Evolutionary conservation across 169 alveolate genomes (phyloP), one percentile per base, ranked within the genome.

Genomic region (Eimeria mitis): DNA sequence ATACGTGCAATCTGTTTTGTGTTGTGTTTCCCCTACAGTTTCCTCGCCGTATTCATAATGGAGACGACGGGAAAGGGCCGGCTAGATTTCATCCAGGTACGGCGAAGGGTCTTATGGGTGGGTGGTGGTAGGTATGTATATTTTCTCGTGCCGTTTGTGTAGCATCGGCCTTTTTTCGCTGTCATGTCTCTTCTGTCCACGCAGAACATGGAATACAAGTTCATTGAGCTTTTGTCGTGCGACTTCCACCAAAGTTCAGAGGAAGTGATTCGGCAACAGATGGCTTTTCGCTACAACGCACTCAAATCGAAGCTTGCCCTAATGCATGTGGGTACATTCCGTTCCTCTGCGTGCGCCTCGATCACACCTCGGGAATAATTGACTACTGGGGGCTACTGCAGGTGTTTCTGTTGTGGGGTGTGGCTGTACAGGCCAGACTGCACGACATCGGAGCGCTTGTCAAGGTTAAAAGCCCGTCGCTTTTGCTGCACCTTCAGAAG

Each of bases 181-280:
- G 21, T 44, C 13, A 5, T 23, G 79, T 13, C 21, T n/a, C 28
- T 21, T 13, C 52, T 52, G 13, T 81, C 47, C 37, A n/a, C 73
- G 85, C 98, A 98, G 98, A 98, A 98, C 96, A 97, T 98, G 97
- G 99, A 98, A 97, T 99, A 99, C 97, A 99, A 99, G 97, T 98
- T 99, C 95, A 97, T 98, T 44, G 99, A 99, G 95, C 97, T 99
- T 54, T 97, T 99, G 63, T 96, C 98, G 65, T 96, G 98, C 47
- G 99, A 99, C 91, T 98, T 98, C 96, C 96, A 95, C 52, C 98
- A 99, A 37, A 97, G 99, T 5, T 96, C 99, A 6, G 99, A 99
- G 92, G 99, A 99, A 75, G 89, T 97, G 68, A 97, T 98, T 49
- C 97, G 99, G 89, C 98, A 98, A 95, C 97, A 97, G 89, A 98